Evolutionary conservation across 192 early-diverging fungal genomes (phyloP).

Genomic region (Jimgerdemannia lactiflua): DNA sequence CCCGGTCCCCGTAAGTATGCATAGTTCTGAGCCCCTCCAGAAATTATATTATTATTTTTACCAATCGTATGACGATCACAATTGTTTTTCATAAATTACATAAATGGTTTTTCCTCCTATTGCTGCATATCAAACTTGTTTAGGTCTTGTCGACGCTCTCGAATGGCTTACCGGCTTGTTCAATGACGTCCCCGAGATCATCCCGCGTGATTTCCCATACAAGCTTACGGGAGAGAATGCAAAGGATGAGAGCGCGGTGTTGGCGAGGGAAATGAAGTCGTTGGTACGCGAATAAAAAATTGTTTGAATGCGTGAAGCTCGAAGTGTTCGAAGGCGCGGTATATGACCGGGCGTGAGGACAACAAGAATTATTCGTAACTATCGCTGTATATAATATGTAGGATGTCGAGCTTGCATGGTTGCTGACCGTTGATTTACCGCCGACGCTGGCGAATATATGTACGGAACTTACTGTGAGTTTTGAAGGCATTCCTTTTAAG

Average conservation of each 20-base stretch:
- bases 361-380: background rate
- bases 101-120: too few relatives aligned
- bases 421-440: background rate
- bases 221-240: conserved; percentile 9
- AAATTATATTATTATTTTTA: too few relatives aligned
- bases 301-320: background rate
- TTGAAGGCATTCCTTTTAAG: background rate
- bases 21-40: too few relatives aligned
- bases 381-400: background rate
- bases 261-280: background rate
- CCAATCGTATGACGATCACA: too few relatives aligned
- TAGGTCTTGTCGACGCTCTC: conserved; percentile 26
- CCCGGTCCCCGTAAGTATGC: conserved; percentile 36
- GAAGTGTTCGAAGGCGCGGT: too few relatives aligned
- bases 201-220: conserved; percentile 44
- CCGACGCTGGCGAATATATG: background rate
- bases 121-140: background rate
- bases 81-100: too few relatives aligned
- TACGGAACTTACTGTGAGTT: background rate
- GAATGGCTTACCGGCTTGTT: conserved; percentile 44
- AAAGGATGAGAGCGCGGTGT: background rate
- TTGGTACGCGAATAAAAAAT: background rate
- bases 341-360: too few relatives aligned
- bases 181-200: conserved; percentile 38
- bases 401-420: background rate